phyloP scores from a whole-genome alignment of 75 land plant genomes.

The Pinus taeda region DNA sequence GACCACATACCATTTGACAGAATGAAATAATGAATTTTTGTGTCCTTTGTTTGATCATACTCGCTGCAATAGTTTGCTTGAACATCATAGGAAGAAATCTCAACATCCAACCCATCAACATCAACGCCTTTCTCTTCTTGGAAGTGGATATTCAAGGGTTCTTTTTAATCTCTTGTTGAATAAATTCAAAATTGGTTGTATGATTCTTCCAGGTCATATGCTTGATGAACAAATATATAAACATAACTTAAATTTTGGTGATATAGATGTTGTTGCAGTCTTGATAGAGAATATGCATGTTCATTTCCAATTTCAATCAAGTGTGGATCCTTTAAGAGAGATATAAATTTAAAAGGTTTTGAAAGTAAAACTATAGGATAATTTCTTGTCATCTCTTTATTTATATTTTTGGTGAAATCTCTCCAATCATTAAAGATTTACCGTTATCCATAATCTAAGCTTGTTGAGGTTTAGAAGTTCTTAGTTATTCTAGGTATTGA shows the following conservation, averaged over 20 bases:
- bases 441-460: no score
- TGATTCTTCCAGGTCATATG: slow-evolving; percentile 95
- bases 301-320: slow-evolving; percentile 96
- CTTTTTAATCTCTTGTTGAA: slow-evolving; percentile 84
- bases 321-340: slow-evolving; percentile 81
- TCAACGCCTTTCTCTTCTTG: slow-evolving; percentile 94
- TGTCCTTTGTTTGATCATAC: not conserved
- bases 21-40: not conserved
- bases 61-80: no score
- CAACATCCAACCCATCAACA: not conserved
- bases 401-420: no score
- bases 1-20: not conserved
- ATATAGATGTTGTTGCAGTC: slow-evolving; percentile 91
- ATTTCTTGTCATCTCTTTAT: no score
- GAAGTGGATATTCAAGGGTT: slow-evolving; percentile 86
- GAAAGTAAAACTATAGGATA: no score
- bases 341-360: no score
- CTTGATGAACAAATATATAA: slow-evolving; percentile 83
- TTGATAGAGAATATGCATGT: slow-evolving; percentile 82
- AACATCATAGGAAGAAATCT: not conserved
- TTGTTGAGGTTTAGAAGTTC: slow-evolving; percentile 33
- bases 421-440: no score
- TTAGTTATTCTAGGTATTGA: slow-evolving; percentile 73
- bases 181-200: slow-evolving; percentile 92
- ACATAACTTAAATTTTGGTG: slow-evolving; percentile 87